Conservation (phyloP, 2,329 filamentous ascomycete genomes). For the Fusarium succisae region DNA sequence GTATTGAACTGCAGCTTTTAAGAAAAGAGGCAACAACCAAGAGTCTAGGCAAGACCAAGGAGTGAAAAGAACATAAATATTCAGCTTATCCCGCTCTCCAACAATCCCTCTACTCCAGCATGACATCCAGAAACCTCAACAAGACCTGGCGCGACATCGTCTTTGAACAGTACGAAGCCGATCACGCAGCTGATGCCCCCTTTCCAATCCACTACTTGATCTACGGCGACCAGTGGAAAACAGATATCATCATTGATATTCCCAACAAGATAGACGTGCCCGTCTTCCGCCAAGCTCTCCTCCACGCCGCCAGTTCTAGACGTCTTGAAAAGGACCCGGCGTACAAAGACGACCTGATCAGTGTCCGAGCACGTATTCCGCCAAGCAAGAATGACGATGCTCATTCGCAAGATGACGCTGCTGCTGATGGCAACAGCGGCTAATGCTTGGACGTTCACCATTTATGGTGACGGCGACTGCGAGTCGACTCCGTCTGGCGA, state of each 20-base stretch:
- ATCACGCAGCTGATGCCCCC: constrained; percentile 38
- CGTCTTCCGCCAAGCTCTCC: neutral
- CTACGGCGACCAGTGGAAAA: neutral
- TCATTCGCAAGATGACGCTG: neutral
- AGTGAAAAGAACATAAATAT: neutral
- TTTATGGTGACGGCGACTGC: neutral
- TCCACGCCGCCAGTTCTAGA: neutral
- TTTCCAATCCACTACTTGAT: constrained; percentile 38
- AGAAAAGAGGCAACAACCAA: neutral
- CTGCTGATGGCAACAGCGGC: neutral
- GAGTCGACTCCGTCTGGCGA: neutral
- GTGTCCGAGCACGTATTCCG: neutral
- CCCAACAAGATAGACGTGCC: neutral
- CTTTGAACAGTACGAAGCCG: constrained; percentile 16
- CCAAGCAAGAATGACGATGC: neutral
- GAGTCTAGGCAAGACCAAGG: fast-evolving
- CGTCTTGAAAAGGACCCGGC: neutral
- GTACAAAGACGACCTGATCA: neutral
- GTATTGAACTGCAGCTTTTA: neutral
- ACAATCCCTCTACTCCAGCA: neutral
- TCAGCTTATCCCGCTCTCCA: neutral
- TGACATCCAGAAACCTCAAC: constrained; percentile 31
- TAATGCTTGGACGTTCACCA: neutral
- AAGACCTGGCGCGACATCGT: constrained; percentile 26
- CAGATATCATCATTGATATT: neutral